A percentile compares a stretch with the other conserved stretches of the same genome.
Evolutionary conservation across 257 asterid genomes (phyloP).

Genomic region (Plectranthus barbatus): DNA sequence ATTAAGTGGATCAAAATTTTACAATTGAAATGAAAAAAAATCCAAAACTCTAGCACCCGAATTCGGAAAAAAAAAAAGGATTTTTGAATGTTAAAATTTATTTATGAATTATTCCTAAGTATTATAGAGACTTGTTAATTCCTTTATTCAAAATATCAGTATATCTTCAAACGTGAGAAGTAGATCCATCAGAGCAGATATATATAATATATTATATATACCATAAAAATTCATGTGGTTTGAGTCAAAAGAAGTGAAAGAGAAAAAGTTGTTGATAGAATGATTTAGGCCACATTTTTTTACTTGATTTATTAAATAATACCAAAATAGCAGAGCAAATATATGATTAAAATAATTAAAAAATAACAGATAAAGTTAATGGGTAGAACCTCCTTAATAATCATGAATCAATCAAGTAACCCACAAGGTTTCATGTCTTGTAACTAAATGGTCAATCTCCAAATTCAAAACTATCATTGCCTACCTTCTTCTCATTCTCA

Average conservation of each 20-base stretch:
- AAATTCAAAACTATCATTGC: neutral
- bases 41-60: too few relatives aligned
- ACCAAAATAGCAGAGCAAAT: constrained; percentile 12
- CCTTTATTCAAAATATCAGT: neutral
- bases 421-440: neutral
- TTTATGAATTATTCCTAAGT: too few relatives aligned
- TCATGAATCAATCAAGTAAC: constrained; percentile 29
- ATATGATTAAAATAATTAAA: neutral
- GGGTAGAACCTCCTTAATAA: constrained; percentile 17
- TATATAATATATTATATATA: too few relatives aligned
- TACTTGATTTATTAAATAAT: constrained; percentile 17
- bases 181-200: neutral
- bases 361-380: constrained; percentile 5
- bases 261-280: constrained; percentile 17
- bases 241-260: constrained; percentile 39
- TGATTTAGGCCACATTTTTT: constrained; percentile 25
- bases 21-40: too few relatives aligned
- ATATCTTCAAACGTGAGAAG: neutral
- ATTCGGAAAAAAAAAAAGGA: too few relatives aligned
- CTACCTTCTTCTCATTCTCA: neutral
- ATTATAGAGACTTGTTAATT: too few relatives aligned
- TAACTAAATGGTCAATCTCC: neutral
- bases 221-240: neutral
- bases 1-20: too few relatives aligned
- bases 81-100: too few relatives aligned